These are phyloP conservation scores for Phycomyces blakesleeanus DNA, from an alignment of 192 early-diverging fungal species.

Conservation along the genomic window DNA sequence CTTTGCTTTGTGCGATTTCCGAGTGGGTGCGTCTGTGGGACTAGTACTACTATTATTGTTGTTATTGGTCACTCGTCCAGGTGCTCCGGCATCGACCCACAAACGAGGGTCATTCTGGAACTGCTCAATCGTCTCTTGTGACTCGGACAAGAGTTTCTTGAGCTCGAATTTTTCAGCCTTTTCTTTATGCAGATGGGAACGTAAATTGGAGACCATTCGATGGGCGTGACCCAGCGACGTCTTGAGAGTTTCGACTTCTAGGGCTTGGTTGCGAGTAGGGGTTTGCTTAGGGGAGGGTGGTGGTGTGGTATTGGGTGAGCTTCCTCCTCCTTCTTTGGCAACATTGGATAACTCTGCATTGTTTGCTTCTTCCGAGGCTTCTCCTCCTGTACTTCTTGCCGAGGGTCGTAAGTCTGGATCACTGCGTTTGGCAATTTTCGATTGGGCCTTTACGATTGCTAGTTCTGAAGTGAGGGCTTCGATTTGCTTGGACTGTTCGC, in stretches of 20 bases:
- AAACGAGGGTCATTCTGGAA: conserved; percentile 40
- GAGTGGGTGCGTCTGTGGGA: neutral
- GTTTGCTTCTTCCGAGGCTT: neutral
- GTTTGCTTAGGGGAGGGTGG: conserved; percentile 25
- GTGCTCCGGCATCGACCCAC: conserved; percentile 4
- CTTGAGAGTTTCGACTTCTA: conserved; percentile 28
- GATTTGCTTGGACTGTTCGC: conserved; percentile 48
- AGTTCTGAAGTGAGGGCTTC: conserved; percentile 59
- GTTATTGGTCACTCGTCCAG: neutral
- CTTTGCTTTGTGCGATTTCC: neutral
- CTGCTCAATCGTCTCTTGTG: conserved; percentile 53
- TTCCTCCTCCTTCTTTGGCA: neutral
- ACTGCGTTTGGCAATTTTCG: neutral
- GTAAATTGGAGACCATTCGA: conserved; percentile 45
- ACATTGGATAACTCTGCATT: conserved; percentile 1
- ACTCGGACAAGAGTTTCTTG: conserved; percentile 46
- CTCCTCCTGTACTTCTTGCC: neutral
- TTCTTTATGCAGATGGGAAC: conserved; percentile 45
- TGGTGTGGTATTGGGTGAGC: conserved; percentile 17
- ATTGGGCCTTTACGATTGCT: conserved; percentile 29
- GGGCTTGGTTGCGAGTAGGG: conserved; percentile 13
- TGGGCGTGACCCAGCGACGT: conserved; percentile 37
- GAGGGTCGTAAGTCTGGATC: neutral
- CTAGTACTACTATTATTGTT: neutral
- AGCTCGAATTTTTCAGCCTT: conserved; percentile 49